Percentiles rank a stretch among this genome's conserved stretches.
These are phyloP conservation scores for Theobroma grandiflorum DNA, from an alignment of 441 rosid genomes.

Conservation along the genomic window DNA sequence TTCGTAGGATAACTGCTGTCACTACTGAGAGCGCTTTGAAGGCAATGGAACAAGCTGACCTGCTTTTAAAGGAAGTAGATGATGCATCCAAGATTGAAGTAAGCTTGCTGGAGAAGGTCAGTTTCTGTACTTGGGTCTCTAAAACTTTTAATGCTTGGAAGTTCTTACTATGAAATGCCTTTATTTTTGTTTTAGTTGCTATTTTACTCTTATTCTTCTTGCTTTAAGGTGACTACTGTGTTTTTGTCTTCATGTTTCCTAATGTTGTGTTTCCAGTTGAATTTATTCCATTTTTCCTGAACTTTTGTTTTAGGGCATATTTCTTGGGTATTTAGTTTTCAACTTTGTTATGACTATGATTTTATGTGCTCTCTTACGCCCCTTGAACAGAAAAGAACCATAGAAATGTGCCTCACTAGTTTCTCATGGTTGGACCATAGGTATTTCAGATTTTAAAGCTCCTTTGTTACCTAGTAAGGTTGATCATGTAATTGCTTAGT, in stretches of 20 bases:
- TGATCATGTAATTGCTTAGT: not conserved
- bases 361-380: not conserved
- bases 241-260: not conserved
- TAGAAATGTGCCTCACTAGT: not conserved
- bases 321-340: slow-evolving; percentile 1
- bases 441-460: not conserved
- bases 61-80: slow-evolving; percentile 72
- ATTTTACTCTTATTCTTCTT: not conserved
- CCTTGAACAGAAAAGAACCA: not conserved
- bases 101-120: slow-evolving; percentile 84
- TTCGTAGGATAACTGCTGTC: slow-evolving; percentile 89
- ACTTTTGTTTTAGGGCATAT: slow-evolving; percentile 12
- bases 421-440: slow-evolving; percentile 4
- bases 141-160: slow-evolving; percentile 11
- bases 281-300: not conserved
- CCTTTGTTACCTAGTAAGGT: not conserved
- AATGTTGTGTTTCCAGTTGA: slow-evolving; percentile 18
- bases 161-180: not conserved
- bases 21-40: slow-evolving; percentile 81
- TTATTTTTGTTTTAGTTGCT: not conserved
- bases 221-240: not conserved
- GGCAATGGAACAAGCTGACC: slow-evolving; percentile 67
- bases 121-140: slow-evolving; percentile 18
- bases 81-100: slow-evolving; percentile 72
- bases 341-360: not conserved